These are phyloP conservation scores for Prillingera fragicola DNA, from an alignment of 1,284 basidiomycete genomes.

Conservation along the genomic window DNA sequence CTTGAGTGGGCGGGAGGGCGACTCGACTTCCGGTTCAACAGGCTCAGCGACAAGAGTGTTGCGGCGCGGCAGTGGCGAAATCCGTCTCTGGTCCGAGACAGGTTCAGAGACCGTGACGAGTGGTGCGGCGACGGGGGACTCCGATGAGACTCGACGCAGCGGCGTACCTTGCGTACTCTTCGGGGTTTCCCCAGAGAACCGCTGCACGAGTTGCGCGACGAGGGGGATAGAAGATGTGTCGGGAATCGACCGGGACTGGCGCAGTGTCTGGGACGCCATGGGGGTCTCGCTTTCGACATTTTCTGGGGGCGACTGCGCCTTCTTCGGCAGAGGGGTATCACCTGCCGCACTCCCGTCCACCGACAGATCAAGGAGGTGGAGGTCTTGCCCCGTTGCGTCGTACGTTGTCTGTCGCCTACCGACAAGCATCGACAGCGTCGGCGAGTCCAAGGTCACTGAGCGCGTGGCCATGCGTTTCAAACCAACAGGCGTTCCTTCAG, in stretches of 20 bases:
- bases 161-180: too few species aligned
- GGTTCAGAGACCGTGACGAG: too few species aligned
- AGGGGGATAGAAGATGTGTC: not conserved
- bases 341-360: not conserved
- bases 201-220: slow-evolving; percentile 2
- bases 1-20: slow-evolving; percentile 5
- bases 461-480: not conserved
- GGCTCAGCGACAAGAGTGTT: not conserved
- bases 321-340: not conserved
- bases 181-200: slow-evolving; percentile 4
- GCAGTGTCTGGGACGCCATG: slow-evolving; percentile 2
- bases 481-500: too few species aligned
- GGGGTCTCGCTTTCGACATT: too few species aligned
- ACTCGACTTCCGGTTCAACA: not conserved
- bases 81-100: not conserved
- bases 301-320: too few species aligned
- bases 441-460: slow-evolving; percentile 5
- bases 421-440: slow-evolving; percentile 9
- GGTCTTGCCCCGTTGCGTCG: slow-evolving; percentile 2
- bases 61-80: slow-evolving; percentile 11
- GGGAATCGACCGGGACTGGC: not conserved
- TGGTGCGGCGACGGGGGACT: not conserved
- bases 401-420: not conserved
- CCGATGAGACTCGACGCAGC: not conserved
- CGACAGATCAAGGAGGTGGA: slow-evolving; percentile 9